A percentile compares a stretch with the other conserved stretches of the same genome.
Evolutionary conservation across 2,329 filamentous ascomycete genomes (phyloP).

Genomic region (Venturia aucupariae): DNA sequence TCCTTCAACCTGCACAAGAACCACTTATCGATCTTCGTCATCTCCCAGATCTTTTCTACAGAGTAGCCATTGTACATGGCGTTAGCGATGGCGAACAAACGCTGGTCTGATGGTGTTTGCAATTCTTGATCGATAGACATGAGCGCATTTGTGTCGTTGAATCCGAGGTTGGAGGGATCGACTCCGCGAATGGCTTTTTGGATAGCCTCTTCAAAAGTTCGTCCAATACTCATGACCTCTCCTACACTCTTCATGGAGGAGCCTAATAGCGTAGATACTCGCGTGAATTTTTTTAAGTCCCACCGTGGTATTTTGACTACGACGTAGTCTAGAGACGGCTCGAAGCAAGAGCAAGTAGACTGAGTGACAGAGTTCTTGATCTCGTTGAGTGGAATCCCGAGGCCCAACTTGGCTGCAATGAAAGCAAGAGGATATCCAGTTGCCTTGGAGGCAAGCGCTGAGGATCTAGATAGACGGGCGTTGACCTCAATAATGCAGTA

Average conservation of each 20-base stretch:
- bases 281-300: slow-evolving; percentile 98
- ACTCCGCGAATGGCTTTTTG: slow-evolving; percentile 96
- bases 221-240: slow-evolving; percentile 96
- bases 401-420: slow-evolving; percentile 90
- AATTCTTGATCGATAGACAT: slow-evolving; percentile 96
- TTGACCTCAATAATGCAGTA: slow-evolving; percentile 99
- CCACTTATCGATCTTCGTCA: slow-evolving; percentile 99
- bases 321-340: slow-evolving; percentile 94
- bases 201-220: slow-evolving; percentile 95
- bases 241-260: slow-evolving; percentile 99
- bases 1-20: slow-evolving; percentile 89
- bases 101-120: slow-evolving; percentile 94
- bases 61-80: slow-evolving; percentile 92
- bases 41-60: slow-evolving; percentile 94
- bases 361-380: slow-evolving; percentile 95
- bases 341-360: slow-evolving; percentile 93
- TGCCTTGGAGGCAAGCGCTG: slow-evolving; percentile 90
- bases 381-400: slow-evolving; percentile 90
- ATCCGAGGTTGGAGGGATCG: slow-evolving; percentile 90
- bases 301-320: slow-evolving; percentile 98
- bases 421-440: slow-evolving; percentile 95
- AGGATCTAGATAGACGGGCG: slow-evolving; percentile 88
- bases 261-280: slow-evolving; percentile 88
- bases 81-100: slow-evolving; percentile 94
- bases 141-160: slow-evolving; percentile 72